Percentiles rank a stretch among this genome's conserved stretches.
Conservation (phyloP, 2,329 filamentous ascomycete species). For the Trichoderma citrinoviride region DNA sequence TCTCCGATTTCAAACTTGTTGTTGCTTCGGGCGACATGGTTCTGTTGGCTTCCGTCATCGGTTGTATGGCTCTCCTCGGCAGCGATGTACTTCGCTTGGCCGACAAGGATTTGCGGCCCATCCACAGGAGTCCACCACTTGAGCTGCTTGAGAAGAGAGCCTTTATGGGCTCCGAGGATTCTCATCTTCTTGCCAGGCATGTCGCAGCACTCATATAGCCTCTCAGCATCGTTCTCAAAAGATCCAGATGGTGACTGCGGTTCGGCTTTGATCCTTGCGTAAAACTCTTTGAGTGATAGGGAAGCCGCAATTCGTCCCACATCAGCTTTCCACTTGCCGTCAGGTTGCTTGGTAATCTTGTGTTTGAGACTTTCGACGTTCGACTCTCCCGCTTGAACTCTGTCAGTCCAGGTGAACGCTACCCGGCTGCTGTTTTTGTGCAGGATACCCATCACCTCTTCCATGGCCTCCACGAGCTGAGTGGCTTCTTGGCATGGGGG, state of each 20-base stretch:
- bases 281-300: conserved; percentile 30
- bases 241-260: background rate
- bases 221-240: background rate
- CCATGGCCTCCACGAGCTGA: too few species aligned
- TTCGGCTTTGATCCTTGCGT: background rate
- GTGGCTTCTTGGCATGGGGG: too few species aligned
- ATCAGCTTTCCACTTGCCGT: conserved; percentile 27
- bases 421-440: too few species aligned
- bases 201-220: background rate
- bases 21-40: background rate
- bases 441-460: too few species aligned
- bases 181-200: background rate
- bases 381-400: too few species aligned
- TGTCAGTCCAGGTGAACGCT: too few species aligned
- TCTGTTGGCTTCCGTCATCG: background rate
- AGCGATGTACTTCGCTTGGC: background rate
- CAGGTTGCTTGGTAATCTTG: background rate
- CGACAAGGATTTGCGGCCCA: background rate
- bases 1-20: background rate
- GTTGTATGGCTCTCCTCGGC: background rate
- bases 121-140: conserved; percentile 5
- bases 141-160: background rate
- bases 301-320: conserved; percentile 30
- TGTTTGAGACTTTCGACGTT: too few species aligned
- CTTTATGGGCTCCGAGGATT: background rate